A percentile compares a stretch with the other conserved stretches of the same genome.
Conservation (phyloP, 805 yeast genomes). For the Candida caryicola region DNA sequence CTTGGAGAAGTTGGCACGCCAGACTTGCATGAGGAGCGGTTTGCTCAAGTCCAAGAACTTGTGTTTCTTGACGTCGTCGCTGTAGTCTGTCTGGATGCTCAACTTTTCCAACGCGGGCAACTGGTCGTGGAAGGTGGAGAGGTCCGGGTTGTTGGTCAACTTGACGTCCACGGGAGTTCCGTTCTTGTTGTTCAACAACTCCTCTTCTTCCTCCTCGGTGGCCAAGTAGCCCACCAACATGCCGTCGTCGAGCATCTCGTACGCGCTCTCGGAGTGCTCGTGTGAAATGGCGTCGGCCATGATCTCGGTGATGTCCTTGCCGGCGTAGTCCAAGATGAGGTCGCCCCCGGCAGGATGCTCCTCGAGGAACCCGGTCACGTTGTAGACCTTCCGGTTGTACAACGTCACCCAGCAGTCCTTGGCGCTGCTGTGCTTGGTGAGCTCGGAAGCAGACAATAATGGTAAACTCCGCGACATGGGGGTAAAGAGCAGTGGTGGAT, state of each 20-base stretch:
- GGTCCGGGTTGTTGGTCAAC: constrained; percentile 30
- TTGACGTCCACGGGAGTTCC: constrained; percentile 59
- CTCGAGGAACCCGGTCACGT: constrained; percentile 70
- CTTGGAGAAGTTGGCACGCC: constrained; percentile 71
- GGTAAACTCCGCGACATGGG: constrained; percentile 44
- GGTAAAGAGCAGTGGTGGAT: neutral
- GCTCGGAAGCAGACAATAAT: constrained; percentile 51
- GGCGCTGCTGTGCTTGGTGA: constrained; percentile 50
- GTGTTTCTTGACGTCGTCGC: constrained; percentile 69
- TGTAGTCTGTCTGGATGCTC: constrained; percentile 74
- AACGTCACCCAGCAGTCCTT: constrained; percentile 79
- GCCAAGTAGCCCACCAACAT: constrained; percentile 83
- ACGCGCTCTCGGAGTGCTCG: constrained; percentile 80
- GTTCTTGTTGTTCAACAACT: constrained; percentile 59
- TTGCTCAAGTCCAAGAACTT: constrained; percentile 80
- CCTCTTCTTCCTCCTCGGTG: constrained; percentile 71
- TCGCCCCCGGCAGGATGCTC: constrained; percentile 74
- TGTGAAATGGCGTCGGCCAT: constrained; percentile 73
- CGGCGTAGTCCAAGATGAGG: constrained; percentile 55
- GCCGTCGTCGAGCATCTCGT: constrained; percentile 79
- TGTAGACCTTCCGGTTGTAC: constrained; percentile 75
- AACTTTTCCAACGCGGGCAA: constrained; percentile 73
- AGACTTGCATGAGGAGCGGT: constrained; percentile 79
- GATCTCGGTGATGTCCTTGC: constrained; percentile 64
- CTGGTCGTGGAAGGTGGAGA: constrained; percentile 50